phyloP scores from a whole-genome alignment of 441 rosid species.

The Aleurites moluccanus region DNA sequence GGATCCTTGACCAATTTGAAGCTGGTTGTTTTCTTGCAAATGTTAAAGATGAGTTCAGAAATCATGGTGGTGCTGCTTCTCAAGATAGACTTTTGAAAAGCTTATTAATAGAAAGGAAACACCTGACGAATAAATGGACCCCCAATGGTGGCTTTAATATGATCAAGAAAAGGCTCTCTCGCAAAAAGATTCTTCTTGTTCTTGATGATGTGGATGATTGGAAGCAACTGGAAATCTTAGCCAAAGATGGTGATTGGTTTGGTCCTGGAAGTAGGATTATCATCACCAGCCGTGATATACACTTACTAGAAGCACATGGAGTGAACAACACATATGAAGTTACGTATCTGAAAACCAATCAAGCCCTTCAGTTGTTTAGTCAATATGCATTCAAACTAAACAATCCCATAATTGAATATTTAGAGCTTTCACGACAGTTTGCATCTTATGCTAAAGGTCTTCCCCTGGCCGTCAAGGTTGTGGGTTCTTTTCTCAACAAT shows the following conservation, averaged over 20 bases:
- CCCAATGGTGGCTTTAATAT: background rate
- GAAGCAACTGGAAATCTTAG: background rate
- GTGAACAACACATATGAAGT: background rate
- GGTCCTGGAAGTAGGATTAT: slow-evolving; percentile 18
- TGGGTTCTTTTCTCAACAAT: slow-evolving; percentile 21
- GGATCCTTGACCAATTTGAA: background rate
- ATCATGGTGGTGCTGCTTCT: background rate
- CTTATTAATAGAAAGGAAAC: background rate
- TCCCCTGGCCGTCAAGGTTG: slow-evolving; percentile 7
- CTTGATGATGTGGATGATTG: slow-evolving; percentile 14
- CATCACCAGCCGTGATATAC: slow-evolving; percentile 7
- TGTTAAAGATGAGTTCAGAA: background rate
- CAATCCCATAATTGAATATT: background rate
- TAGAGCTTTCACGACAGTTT: background rate
- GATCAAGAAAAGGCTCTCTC: background rate
- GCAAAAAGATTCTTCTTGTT: slow-evolving; percentile 6
- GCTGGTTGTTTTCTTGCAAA: slow-evolving; percentile 7
- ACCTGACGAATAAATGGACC: background rate
- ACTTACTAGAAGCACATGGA: slow-evolving; percentile 3
- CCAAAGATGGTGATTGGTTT: background rate
- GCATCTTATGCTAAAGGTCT: slow-evolving; percentile 12
- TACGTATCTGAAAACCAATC: background rate
- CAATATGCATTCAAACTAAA: slow-evolving; percentile 11
- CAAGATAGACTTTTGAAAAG: background rate
- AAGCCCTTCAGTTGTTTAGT: slow-evolving; percentile 20